These are phyloP conservation scores for Aegilops umbellulata DNA, from an alignment of 176 grass and related monocot genomes.

Conservation along the genomic window DNA sequence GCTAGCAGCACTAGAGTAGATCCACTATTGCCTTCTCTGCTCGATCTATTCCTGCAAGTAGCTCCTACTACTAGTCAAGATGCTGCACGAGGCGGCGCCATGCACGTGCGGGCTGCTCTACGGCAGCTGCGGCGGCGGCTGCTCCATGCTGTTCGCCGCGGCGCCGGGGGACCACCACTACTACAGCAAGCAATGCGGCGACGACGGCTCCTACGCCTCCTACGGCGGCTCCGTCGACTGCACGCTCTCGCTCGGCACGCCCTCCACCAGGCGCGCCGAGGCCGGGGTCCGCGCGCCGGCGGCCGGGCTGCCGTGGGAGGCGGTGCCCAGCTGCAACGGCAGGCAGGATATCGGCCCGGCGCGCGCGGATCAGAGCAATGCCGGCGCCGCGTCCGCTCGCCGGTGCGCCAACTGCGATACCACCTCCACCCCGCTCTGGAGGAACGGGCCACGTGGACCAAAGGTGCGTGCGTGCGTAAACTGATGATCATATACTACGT, in stretches of 20 bases:
- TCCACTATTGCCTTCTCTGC: background rate
- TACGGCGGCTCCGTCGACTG: constrained; percentile 71
- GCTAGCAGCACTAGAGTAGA: background rate
- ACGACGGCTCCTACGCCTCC: background rate
- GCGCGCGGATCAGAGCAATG: background rate
- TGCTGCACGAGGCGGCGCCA: constrained; percentile 62
- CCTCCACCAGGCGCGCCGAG: constrained; percentile 80
- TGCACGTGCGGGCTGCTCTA: constrained; percentile 73
- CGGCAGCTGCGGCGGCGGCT: constrained; percentile 63
- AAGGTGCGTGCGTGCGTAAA: constrained; percentile 46
- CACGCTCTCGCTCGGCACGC: constrained; percentile 90
- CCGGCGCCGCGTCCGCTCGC: constrained; percentile 31
- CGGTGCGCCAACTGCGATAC: constrained; percentile 97
- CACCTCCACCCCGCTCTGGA: constrained; percentile 84
- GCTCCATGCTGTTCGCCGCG: constrained; percentile 48
- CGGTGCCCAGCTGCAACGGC: constrained; percentile 20
- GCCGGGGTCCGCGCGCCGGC: constrained; percentile 10
- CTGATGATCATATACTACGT: background rate
- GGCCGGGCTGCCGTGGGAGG: constrained; percentile 46
- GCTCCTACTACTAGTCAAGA: background rate
- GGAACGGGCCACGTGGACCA: constrained; percentile 88
- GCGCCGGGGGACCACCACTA: constrained; percentile 38
- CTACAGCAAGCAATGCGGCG: constrained; percentile 29
- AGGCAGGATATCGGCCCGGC: constrained; percentile 2
- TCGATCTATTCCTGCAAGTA: background rate